phyloP scores from a whole-genome alignment of 345 rosid genomes.

The Hibiscus tridactylites region DNA sequence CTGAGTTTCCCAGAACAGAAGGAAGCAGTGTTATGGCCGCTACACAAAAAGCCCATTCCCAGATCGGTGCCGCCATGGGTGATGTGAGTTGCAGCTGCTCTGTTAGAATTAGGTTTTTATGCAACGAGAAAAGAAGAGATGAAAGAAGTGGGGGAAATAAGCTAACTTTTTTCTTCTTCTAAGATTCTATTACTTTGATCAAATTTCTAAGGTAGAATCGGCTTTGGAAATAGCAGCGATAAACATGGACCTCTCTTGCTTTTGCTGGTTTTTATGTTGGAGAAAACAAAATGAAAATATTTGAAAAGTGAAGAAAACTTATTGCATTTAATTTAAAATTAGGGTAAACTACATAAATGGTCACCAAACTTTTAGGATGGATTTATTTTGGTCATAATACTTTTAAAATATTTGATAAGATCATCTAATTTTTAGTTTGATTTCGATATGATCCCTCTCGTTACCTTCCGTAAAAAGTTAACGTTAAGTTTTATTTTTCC shows the following conservation, averaged over 20 bases:
- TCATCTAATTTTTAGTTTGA: no score
- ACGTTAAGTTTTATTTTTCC: no score
- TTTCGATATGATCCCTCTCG: no score
- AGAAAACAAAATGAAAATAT: no score
- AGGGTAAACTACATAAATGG: no score
- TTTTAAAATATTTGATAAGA: no score
- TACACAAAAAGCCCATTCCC: slow-evolving; percentile 28
- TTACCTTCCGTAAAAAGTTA: no score
- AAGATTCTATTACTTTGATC: neutral
- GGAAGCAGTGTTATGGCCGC: slow-evolving; percentile 20
- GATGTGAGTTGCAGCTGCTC: slow-evolving; percentile 8
- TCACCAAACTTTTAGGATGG: no score
- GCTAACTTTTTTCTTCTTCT: neutral
- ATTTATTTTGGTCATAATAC: no score
- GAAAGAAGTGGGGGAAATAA: neutral
- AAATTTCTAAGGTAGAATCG: slow-evolving; percentile 24
- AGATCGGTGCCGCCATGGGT: slow-evolving; percentile 40
- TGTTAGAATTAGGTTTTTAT: slow-evolving; percentile 1
- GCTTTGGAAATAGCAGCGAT: slow-evolving; percentile 40
- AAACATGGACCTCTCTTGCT: slow-evolving; percentile 10
- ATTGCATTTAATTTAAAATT: no score
- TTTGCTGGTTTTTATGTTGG: no score
- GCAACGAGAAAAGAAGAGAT: neutral
- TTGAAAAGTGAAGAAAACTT: no score
- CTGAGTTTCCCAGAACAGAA: slow-evolving; percentile 52